phyloP scores from a whole-genome alignment of 139 green algal species.

The Tetraselmis striata region DNA sequence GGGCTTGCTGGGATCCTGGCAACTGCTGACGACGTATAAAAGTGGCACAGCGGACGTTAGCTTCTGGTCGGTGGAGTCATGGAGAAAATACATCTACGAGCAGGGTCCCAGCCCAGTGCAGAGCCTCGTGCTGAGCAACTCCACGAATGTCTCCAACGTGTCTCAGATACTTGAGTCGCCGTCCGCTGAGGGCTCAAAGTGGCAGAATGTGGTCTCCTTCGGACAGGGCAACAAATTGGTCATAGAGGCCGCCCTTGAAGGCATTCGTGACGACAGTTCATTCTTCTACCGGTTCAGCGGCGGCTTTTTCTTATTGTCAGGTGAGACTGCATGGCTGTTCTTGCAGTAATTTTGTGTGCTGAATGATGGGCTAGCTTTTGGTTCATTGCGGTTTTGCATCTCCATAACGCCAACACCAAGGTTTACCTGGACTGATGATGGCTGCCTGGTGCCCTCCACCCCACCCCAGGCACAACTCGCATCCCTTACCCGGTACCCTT shows the following conservation, averaged over 20 bases:
- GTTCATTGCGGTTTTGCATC: not conserved
- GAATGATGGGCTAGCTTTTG: no score
- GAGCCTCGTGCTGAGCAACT: slow-evolving; percentile 16
- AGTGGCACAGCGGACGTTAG: not conserved
- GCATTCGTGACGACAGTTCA: slow-evolving; percentile 4
- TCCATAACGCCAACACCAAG: not conserved
- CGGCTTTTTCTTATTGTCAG: slow-evolving; percentile 3
- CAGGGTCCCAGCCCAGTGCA: slow-evolving; percentile 17
- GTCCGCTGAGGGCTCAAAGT: slow-evolving; percentile 6
- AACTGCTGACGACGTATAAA: slow-evolving; percentile 16
- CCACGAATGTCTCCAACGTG: slow-evolving; percentile 12
- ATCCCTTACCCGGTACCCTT: slow-evolving; percentile 27
- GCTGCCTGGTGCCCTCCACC: not conserved
- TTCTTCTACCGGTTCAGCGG: slow-evolving; percentile 16
- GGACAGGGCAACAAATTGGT: slow-evolving; percentile 1
- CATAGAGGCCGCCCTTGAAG: slow-evolving; percentile 11
- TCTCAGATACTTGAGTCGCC: slow-evolving; percentile 16
- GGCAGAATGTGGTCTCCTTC: slow-evolving; percentile 17
- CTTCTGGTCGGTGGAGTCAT: slow-evolving; percentile 5
- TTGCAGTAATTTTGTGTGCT: not conserved
- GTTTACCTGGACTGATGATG: not conserved
- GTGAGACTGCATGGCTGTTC: no score
- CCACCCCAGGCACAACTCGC: not conserved
- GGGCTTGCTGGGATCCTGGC: not conserved
- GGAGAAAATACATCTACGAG: slow-evolving; percentile 17